These are phyloP conservation scores for Paecilomyces sp. DNA, from an alignment of 2,329 filamentous ascomycete species.

Conservation along the genomic window DNA sequence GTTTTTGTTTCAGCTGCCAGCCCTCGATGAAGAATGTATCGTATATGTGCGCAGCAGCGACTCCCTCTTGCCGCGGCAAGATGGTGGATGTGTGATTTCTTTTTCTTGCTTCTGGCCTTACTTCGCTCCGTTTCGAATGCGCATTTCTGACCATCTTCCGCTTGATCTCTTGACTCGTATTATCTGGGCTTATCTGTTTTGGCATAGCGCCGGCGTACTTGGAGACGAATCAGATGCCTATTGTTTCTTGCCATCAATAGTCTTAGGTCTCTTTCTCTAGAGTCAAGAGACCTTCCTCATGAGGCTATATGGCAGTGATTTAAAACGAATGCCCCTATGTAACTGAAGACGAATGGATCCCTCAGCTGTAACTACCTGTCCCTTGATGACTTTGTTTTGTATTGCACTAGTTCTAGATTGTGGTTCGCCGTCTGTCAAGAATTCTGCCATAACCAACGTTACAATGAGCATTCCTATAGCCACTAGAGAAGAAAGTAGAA, in stretches of 20 bases:
- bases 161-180: background rate
- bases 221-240: slow-evolving; percentile 3
- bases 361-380: background rate
- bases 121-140: background rate
- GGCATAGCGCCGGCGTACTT: slow-evolving; percentile 13
- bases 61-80: background rate
- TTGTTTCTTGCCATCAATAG: background rate
- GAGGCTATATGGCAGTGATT: background rate
- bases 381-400: background rate
- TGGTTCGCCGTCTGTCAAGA: background rate
- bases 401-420: background rate
- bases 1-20: background rate
- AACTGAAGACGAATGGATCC: background rate
- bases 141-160: background rate
- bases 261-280: background rate
- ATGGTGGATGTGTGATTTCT: background rate
- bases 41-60: background rate
- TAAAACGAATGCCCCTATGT: background rate
- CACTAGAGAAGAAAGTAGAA: background rate
- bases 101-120: background rate
- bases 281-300: background rate
- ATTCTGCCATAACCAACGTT: background rate
- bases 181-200: slow-evolving; percentile 5
- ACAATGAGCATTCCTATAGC: too few relatives aligned
- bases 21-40: background rate